Evolutionary conservation across 2,329 filamentous ascomycete genomes (phyloP).

Genomic region (Fusarium anguioides): DNA sequence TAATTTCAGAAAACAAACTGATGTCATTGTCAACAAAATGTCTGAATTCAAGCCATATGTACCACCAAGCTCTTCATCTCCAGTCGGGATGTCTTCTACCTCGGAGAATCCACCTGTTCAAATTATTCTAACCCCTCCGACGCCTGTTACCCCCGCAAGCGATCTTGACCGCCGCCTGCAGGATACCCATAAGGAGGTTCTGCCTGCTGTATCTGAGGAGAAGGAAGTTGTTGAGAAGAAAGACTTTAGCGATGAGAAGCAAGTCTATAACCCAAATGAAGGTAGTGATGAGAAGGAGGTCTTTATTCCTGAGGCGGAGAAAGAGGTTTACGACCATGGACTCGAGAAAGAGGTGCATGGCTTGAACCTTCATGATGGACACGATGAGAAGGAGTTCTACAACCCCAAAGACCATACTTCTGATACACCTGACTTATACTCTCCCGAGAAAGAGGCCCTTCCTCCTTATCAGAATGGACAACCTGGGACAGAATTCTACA

Average conservation of each 20-base stretch:
- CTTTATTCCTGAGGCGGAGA: not conserved
- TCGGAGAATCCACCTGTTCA: constrained; percentile 1
- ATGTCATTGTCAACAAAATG: constrained; percentile 9
- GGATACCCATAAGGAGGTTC: constrained; percentile 26
- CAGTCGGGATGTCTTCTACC: not conserved
- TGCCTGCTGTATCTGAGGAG: constrained; percentile 21
- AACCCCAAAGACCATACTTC: not conserved
- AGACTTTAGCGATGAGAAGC: constrained; percentile 5
- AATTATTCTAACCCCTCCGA: constrained; percentile 35
- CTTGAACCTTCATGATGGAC: constrained; percentile 5
- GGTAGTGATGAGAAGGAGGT: constrained; percentile 20
- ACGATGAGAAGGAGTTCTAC: constrained; percentile 22
- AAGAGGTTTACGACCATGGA: constrained; percentile 4
- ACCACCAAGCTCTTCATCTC: not conserved
- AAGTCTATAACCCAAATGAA: not conserved
- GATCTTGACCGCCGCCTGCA: not conserved
- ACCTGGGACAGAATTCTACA: not conserved
- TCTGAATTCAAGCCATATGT: not conserved
- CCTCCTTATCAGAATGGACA: not conserved
- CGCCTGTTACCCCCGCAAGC: constrained; percentile 13
- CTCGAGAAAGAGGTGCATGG: not conserved
- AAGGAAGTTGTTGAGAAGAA: constrained; percentile 19
- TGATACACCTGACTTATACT: not conserved
- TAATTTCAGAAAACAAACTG: not conserved
- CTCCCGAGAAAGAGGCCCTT: not conserved